phyloP scores from a whole-genome alignment of 2,329 filamentous ascomycete species.

The Simplicillium aogashimaense region DNA sequence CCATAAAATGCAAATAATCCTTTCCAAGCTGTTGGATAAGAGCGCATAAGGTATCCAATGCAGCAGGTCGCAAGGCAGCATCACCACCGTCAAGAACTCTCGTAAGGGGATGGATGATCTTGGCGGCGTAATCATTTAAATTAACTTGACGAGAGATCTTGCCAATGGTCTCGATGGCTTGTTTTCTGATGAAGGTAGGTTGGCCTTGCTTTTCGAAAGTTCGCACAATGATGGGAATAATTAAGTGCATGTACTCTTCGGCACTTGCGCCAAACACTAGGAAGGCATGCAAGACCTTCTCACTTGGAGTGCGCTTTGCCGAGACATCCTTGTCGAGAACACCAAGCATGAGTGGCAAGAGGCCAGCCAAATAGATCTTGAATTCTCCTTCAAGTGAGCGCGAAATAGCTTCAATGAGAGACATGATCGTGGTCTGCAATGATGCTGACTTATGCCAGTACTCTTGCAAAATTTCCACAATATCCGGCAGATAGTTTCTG shows the following conservation, averaged over 20 bases:
- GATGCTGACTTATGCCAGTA: conserved; percentile 79
- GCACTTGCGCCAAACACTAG: conserved; percentile 90
- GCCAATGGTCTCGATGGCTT: conserved; percentile 88
- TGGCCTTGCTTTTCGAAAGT: conserved; percentile 87
- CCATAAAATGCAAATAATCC: conserved; percentile 90
- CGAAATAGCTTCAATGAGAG: conserved; percentile 87
- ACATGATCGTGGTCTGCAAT: conserved; percentile 83
- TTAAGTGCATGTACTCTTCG: conserved; percentile 98
- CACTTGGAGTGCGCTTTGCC: conserved; percentile 67
- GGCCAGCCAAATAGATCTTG: conserved; percentile 83
- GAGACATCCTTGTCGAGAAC: conserved; percentile 81
- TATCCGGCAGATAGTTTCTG: conserved; percentile 76
- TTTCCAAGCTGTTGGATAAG: conserved; percentile 93
- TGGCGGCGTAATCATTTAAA: conserved; percentile 89
- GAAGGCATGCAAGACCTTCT: conserved; percentile 89
- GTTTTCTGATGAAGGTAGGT: conserved; percentile 68
- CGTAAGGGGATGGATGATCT: conserved; percentile 89
- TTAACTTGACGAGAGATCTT: conserved; percentile 95
- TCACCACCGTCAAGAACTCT: conserved; percentile 70
- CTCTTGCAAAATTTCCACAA: conserved; percentile 77
- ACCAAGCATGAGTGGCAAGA: conserved; percentile 89
- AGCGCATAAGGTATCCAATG: conserved; percentile 88
- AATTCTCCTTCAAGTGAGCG: conserved; percentile 94
- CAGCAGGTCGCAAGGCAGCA: conserved; percentile 63
- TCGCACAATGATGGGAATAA: conserved; percentile 88